phyloP scores from a whole-genome alignment of 1,139 yeast genomes.

The Blastobotrys raffinosifermentans region DNA sequence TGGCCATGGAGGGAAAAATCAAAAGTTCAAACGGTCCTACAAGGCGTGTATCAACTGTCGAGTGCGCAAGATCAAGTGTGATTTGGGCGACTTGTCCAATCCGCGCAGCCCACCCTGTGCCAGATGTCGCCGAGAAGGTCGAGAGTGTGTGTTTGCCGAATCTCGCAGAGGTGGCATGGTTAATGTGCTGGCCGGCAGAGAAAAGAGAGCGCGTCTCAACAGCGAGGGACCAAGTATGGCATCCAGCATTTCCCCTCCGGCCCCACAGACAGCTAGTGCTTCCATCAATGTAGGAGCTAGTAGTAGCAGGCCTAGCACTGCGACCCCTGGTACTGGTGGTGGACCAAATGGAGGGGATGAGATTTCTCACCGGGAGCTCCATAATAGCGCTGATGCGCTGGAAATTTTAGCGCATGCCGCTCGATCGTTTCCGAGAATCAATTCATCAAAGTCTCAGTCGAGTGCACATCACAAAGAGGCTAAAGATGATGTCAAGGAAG shows the following conservation, averaged over 20 bases:
- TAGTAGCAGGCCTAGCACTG: not conserved
- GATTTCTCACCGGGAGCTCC: slow-evolving; percentile 32
- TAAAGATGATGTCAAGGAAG: not conserved
- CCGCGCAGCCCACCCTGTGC: slow-evolving; percentile 83
- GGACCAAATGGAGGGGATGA: slow-evolving; percentile 11
- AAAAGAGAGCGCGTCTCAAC: slow-evolving; percentile 10
- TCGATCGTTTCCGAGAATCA: slow-evolving; percentile 33
- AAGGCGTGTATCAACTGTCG: slow-evolving; percentile 42
- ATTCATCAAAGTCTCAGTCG: not conserved
- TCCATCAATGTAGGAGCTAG: slow-evolving; percentile 1
- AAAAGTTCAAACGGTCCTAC: slow-evolving; percentile 56
- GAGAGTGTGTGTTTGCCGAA: slow-evolving; percentile 73
- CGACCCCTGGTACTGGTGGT: not conserved
- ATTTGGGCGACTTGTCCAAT: slow-evolving; percentile 38
- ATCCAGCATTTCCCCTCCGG: slow-evolving; percentile 1
- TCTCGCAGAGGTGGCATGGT: slow-evolving; percentile 52
- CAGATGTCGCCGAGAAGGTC: slow-evolving; percentile 73
- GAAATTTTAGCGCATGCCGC: slow-evolving; percentile 45
- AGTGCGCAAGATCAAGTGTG: slow-evolving; percentile 14
- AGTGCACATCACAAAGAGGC: not conserved
- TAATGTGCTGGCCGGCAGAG: slow-evolving; percentile 41
- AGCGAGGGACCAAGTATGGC: not conserved
- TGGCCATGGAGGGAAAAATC: too few species aligned
- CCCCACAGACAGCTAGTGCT: slow-evolving; percentile 5
- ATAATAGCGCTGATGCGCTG: slow-evolving; percentile 57